Evolutionary conservation across 768 basidiomycete genomes (phyloP).

Genomic region (Tephrocybe sp.): DNA sequence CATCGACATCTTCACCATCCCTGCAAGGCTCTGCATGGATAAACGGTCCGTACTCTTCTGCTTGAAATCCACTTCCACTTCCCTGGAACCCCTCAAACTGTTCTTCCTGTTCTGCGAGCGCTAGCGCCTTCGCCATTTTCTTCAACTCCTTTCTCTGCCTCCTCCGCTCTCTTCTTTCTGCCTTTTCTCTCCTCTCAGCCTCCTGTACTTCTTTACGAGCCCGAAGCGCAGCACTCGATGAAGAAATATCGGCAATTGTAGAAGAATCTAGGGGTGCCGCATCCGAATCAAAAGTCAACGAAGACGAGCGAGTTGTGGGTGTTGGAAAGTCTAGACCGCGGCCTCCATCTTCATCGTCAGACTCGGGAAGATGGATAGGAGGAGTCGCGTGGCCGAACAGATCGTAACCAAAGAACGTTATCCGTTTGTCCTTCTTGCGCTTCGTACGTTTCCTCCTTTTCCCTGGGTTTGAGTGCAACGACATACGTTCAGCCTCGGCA

Average conservation of each 20-base stretch:
- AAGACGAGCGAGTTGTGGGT: conserved; percentile 19
- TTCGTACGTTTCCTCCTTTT: conserved; percentile 25
- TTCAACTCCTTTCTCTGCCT: conserved; percentile 19
- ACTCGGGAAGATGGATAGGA: conserved; percentile 59
- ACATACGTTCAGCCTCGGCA: conserved; percentile 59
- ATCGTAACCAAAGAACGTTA: conserved; percentile 64
- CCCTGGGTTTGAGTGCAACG: conserved; percentile 59
- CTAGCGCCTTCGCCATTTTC: conserved; percentile 34
- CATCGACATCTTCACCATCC: conserved; percentile 39
- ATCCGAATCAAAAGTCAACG: conserved; percentile 61
- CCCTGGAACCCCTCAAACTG: conserved; percentile 71
- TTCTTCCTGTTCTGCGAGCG: conserved; percentile 30
- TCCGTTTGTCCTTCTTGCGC: conserved; percentile 32
- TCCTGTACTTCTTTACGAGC: conserved; percentile 38
- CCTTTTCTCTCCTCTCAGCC: conserved; percentile 41
- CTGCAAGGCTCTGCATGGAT: conserved; percentile 3
- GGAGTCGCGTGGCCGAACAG: conserved; percentile 52
- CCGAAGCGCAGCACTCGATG: conserved; percentile 35
- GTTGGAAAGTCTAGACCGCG: conserved; percentile 3
- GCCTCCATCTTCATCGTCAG: conserved; percentile 39
- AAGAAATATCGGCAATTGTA: conserved; percentile 50
- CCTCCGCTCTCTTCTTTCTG: conserved; percentile 45
- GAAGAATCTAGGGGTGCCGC: conserved; percentile 62
- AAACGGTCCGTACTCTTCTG: conserved; percentile 18
- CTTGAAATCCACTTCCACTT: conserved; percentile 15